phyloP scores from a whole-genome alignment of 73 alveolate genomes.

The Urostyla sp. region DNA sequence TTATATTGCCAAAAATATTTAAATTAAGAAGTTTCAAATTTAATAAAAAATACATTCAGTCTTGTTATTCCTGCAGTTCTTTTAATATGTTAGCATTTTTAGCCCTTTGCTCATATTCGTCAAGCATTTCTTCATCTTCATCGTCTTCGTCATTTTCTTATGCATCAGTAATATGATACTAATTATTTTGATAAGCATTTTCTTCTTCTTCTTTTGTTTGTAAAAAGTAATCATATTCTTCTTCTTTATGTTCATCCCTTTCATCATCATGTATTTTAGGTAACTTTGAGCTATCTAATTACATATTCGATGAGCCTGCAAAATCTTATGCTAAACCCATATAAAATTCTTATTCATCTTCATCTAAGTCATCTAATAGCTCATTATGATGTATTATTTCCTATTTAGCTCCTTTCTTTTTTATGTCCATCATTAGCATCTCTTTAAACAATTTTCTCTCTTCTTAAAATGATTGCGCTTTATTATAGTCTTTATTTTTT shows the following conservation, averaged over 20 bases:
- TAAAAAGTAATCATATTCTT: slow-evolving; percentile 41
- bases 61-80: slow-evolving; percentile 21
- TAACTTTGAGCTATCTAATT: not conserved
- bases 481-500: not conserved
- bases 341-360: slow-evolving; percentile 20
- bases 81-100: not conserved
- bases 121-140: slow-evolving; percentile 49
- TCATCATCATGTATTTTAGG: slow-evolving; percentile 8
- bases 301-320: not conserved
- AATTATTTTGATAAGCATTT: slow-evolving; percentile 9
- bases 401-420: not conserved
- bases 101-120: slow-evolving; percentile 4
- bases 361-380: slow-evolving; percentile 33
- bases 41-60: too few relatives aligned
- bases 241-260: slow-evolving; percentile 47
- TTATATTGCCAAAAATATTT: too few relatives aligned
- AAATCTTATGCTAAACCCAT: slow-evolving; percentile 28
- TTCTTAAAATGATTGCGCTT: not conserved
- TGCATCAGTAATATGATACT: slow-evolving; percentile 38
- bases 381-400: slow-evolving; percentile 9
- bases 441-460: not conserved
- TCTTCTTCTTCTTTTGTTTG: not conserved
- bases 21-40: too few relatives aligned
- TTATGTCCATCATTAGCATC: not conserved
- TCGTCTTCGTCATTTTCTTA: slow-evolving; percentile 10